Evolutionary conservation across 2,329 filamentous ascomycete genomes (phyloP), one percentile per base, ranked within the genome.

Genomic region (Alternaria triticina): DNA sequence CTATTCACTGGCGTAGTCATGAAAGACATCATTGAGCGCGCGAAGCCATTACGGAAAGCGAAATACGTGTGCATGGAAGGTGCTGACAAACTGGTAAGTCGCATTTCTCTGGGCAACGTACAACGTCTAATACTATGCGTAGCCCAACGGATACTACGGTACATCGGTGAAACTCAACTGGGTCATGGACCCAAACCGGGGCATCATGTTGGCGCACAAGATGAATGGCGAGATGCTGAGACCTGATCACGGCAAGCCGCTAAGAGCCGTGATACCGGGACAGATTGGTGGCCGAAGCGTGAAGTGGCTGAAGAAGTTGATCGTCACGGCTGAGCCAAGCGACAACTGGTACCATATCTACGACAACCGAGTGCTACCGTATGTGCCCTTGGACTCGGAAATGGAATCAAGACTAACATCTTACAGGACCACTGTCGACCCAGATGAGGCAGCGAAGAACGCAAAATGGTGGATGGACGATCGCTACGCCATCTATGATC

Each of bases 321-420:
- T 94, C 46, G 79, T 97, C 54, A 95, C 93, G 0, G 87, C 89
- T 10, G 83, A 86, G 23, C 93, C 94, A 0, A 97, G 93, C 75
- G 90, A 95, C 66, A 97, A 96, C 75, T 97, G 93, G 93, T 97
- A 97, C 73, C 94, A 97, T 79, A 93, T 96, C 66, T 94, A 96
- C 79, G 94, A 97, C 78, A 97, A 97, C 76, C 85, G 93, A 62
- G 93, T 97, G 2, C 82, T 97, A 43, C 94, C 94, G 68, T 86
- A 71, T 74, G 83, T 80, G 4, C 11, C 11, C 27, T 13, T n/a
- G 10, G 15, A 6, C 33, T 12, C 10, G 17, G 25, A 36, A 22
- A 11, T 17, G 10, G 3, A 11, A 40, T 10, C 5, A 23, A 23
- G 17, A 45, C 40, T 68, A 33, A 63, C 64, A 64, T 15, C 63